Percentiles rank a stretch among this genome's conserved stretches.
Conservation (phyloP, 345 rosid genomes). For the Dimocarpus longan region DNA sequence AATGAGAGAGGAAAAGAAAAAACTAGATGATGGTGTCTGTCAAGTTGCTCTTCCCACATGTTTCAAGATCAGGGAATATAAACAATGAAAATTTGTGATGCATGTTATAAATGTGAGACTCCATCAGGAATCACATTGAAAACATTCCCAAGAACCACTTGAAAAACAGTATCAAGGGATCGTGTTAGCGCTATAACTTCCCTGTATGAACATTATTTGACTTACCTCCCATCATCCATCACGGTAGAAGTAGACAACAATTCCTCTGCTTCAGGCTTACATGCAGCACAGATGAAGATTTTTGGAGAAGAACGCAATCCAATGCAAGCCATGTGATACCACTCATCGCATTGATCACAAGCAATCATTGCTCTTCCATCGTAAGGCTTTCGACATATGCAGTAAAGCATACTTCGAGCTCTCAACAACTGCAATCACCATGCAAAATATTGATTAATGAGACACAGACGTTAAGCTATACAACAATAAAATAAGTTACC, state of each 20-base stretch:
- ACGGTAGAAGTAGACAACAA: constrained; percentile 19
- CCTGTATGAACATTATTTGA: constrained; percentile 10
- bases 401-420: constrained; percentile 77
- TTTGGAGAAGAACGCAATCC: constrained; percentile 48
- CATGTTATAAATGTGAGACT: no score
- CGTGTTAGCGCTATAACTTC: neutral
- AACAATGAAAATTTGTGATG: neutral
- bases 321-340: constrained; percentile 76
- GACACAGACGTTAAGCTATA: neutral
- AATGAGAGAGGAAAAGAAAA: neutral
- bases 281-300: constrained; percentile 76
- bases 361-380: constrained; percentile 59
- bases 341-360: constrained; percentile 68
- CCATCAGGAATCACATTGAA: neutral
- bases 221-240: constrained; percentile 50
- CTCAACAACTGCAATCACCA: constrained; percentile 62
- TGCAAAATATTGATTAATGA: constrained; percentile 10
- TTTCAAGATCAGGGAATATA: neutral
- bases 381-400: constrained; percentile 83
- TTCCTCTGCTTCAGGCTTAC: constrained; percentile 46
- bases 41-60: neutral
- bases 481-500: constrained; percentile 43
- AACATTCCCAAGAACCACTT: neutral
- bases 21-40: neutral
- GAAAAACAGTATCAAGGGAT: neutral